Percentiles rank a stretch among this genome's conserved stretches.
phyloP scores from a whole-genome alignment of 371 early-diverging fungal genomes.

The Mortierella sp. region DNA sequence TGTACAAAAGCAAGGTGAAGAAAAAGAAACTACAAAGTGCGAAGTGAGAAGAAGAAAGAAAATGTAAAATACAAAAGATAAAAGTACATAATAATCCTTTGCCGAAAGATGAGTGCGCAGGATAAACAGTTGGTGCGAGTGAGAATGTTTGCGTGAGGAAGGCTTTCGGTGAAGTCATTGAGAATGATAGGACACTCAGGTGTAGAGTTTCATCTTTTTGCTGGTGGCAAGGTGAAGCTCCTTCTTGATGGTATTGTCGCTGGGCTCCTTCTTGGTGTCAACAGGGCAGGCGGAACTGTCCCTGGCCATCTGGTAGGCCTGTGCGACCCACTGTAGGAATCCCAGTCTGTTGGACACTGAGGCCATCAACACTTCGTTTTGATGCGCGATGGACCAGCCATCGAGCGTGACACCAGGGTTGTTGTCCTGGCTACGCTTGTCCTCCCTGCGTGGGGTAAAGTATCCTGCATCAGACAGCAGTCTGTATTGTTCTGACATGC shows the following conservation, averaged over 20 bases:
- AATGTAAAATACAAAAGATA: neutral
- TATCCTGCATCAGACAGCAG: neutral
- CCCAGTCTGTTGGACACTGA: neutral
- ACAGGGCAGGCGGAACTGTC: neutral
- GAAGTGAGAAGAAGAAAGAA: neutral
- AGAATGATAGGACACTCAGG: neutral
- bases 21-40: neutral
- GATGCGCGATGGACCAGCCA: constrained; percentile 1
- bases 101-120: neutral
- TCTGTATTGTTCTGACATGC: neutral
- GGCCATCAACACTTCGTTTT: constrained; percentile 1
- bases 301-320: constrained; percentile 2
- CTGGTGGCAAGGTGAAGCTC: neutral
- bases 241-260: neutral
- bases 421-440: neutral
- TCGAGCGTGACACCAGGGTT: neutral
- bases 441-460: constrained; percentile 1
- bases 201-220: neutral
- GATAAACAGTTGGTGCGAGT: neutral
- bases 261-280: neutral
- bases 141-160: neutral
- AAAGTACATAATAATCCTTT: neutral
- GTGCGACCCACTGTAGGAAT: constrained; percentile 4
- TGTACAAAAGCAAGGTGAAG: neutral
- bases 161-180: neutral